Evolutionary conservation across 2,329 filamentous ascomycete genomes (phyloP).

Genomic region (Verticillium dahliae): DNA sequence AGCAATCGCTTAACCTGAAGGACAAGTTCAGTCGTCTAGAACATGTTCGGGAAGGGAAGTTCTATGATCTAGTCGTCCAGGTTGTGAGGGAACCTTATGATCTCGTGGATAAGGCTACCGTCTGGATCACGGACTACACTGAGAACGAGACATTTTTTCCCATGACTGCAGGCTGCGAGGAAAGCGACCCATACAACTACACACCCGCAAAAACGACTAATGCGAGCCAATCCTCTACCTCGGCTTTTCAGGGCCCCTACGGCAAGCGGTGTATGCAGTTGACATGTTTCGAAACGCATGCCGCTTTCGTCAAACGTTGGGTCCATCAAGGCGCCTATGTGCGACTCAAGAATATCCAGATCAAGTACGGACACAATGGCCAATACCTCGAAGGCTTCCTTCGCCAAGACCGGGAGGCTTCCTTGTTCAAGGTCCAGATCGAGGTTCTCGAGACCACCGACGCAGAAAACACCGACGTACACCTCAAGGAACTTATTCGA

Average conservation of each 20-base stretch:
- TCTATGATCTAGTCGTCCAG: conserved; percentile 65
- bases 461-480: conserved; percentile 36
- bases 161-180: conserved; percentile 28
- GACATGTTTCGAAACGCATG: conserved; percentile 64
- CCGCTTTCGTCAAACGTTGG: conserved; percentile 44
- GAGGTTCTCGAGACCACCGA: conserved; percentile 34
- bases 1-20: conserved; percentile 34
- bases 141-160: conserved; percentile 58
- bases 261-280: conserved; percentile 68
- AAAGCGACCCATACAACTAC: conserved; percentile 54
- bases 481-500: conserved; percentile 50
- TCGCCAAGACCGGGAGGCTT: conserved; percentile 47
- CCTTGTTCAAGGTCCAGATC: conserved; percentile 48
- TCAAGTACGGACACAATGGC: conserved; percentile 49
- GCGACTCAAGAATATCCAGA: conserved; percentile 63
- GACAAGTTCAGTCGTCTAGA: conserved; percentile 60
- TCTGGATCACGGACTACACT: conserved; percentile 84
- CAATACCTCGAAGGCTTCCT: conserved; percentile 65
- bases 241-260: conserved; percentile 65
- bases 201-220: conserved; percentile 19
- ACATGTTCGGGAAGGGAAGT: conserved; percentile 49
- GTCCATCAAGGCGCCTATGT: conserved; percentile 58
- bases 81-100: conserved; percentile 51
- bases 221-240: conserved; percentile 1
- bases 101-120: conserved; percentile 38